Base-by-base conservation (phyloP, 2,329 filamentous ascomycete genomes). In the Ascosphaera aggregata region DNA sequence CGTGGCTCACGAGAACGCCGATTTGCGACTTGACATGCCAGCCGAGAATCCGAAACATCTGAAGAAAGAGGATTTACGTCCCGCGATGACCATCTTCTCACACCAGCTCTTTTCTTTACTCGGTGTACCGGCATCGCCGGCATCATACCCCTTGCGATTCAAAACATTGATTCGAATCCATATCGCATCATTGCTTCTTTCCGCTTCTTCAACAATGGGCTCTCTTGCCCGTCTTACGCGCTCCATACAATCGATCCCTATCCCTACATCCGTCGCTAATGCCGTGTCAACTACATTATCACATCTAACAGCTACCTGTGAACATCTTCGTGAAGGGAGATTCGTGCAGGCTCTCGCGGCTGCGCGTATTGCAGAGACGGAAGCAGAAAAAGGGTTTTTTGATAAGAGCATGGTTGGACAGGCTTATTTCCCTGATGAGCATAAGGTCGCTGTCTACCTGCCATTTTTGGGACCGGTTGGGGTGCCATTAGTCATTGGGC, bases 361-460 rank as follows among this genome's bases (percentile, higher is more conserved):
- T 53, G 86, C 86, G 0, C 71, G 80, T 8, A 72, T 82, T 36
- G 89, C 89, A 4, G 85, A 94, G 57, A 69, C 72, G 2, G 82
- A 91, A 52, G 86, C 84, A 0, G 89, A 98, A 55, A 74, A 78
- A 43, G 86, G 86, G 0, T 98, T 98, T 58, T 98, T 98, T 48
- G 89, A 98, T 58, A 92, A 92, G 59, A 92, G 80, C 51, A 98
- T 98, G 89, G 89, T 98, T 9, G 89, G 85, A 0, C 89, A 95
- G 60, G 76, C 95, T 2, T 98, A 95, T 57, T 98, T 98, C 56
- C 89, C 89, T 0, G 89, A 98, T 51, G 89, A 98, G 60, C 89
- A 98, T 57, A 98, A 95, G 58, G 72, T 98, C 18, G 89, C 89
- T 0, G 89, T 98, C 1, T 98, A 98, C 54, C 59, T 98, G 48